phyloP scores from a whole-genome alignment of 2,329 filamentous ascomycete genomes.

The Clarireedia paspali region DNA sequence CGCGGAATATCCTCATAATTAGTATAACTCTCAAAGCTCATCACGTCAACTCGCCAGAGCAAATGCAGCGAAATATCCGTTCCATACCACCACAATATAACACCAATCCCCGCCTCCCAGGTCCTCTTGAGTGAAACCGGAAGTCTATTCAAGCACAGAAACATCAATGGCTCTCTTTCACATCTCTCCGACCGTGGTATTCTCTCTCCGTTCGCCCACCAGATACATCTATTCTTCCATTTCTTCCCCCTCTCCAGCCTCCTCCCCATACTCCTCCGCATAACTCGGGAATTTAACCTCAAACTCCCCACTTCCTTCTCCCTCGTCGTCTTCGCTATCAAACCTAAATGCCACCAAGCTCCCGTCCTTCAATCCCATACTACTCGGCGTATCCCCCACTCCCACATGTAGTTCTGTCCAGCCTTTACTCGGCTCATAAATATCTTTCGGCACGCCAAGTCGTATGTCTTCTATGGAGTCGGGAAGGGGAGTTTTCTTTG shows the following conservation, averaged over 20 bases:
- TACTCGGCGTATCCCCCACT: conserved; percentile 26
- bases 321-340: conserved; percentile 22
- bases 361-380: conserved; percentile 33
- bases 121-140: no score
- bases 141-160: no score
- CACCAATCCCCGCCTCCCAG: no score
- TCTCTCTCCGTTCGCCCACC: background rate
- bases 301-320: conserved; percentile 11
- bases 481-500: conserved; percentile 26
- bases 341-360: conserved; percentile 33
- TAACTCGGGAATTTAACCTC: conserved; percentile 16
- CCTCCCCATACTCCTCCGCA: conserved; percentile 2
- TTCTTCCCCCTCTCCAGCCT: background rate
- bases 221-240: background rate
- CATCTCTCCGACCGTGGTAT: no score
- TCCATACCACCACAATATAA: no score
- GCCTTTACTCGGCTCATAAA: conserved; percentile 40
- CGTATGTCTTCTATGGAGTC: conserved; percentile 34
- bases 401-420: conserved; percentile 37
- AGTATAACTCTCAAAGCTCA: no score
- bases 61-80: no score
- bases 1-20: no score
- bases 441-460: conserved; percentile 39
- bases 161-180: no score
- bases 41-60: no score